Evolutionary conservation across 495 filamentous ascomycete species (phyloP), one percentile per base, ranked within the genome.

Genomic region (Penicillium salamii): DNA sequence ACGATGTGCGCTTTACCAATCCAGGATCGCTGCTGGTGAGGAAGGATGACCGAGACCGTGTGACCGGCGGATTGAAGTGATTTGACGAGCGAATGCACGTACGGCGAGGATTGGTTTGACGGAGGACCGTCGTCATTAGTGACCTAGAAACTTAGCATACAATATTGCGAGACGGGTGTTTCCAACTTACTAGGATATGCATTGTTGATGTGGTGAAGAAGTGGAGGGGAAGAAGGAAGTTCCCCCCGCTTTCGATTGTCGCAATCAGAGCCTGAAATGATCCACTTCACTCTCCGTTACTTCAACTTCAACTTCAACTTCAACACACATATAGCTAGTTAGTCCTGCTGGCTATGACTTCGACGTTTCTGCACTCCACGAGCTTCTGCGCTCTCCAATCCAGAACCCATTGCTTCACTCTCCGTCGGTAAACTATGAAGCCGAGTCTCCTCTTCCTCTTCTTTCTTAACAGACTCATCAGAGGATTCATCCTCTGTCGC

Each of bases 1-100:
- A 96, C 85, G 35, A 97, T 83, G 63, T 97, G 92, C 17, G 93
- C 93, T 74, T 98, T 98, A 47, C 91, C 90, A 57, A 98, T 97
- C 93, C 93, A 98, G 44, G 89, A 95, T 39, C 91, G 86, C 69
- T 98, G 93, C 8, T 83, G 84, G 67, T 96, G 85, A 0, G 93
- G 93, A 3, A 98, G 81, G 49, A 93, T 81, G 34, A 97, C 91
- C 2, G 88, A 92, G 50, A 97, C 90, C 31, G 75, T 78, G 66
- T 95, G 91, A 8, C 91, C 89, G 14, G 82, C 81, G 24, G 70
- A 58, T 68, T 93, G 88, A 31, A 98, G 85, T 18, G 84, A 78
- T 29, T 81, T 73, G 12, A 97, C 83, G 58, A 96, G 84, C 28
- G 87, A 84, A 72, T 95, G 90, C 52, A 97, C 80, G 60, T 98